Evolutionary conservation across 805 yeast species (phyloP), one percentile per base, ranked within the genome.

Genomic region (Scheffersomyces spartinae): DNA sequence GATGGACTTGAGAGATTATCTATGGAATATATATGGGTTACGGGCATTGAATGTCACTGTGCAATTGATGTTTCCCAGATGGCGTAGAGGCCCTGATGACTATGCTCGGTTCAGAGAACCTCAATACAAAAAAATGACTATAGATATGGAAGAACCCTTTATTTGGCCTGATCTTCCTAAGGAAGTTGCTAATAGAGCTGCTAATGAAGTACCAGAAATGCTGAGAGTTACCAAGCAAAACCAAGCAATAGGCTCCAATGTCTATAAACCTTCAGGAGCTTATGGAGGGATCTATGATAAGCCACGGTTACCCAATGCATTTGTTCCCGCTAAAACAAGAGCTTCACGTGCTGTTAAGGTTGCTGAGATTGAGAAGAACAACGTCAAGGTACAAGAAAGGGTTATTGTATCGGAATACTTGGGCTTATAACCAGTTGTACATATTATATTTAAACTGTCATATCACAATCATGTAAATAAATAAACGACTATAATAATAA

Each of bases 141-240:
- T 91, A 26, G 97, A 86, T 41, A 80, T 91, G 88, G 75, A 74
- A 30, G 84, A 88, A 38, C 98, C 99, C 13, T 91, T 91, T 47
- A 67, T 91, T 24, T 91, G 96, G 95, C 99, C 99, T 4, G 77
- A 68, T 19, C 38, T 56, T 26, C 49, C 57, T 2, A 68, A 62
- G 9, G 63, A 38, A 18, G 23, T 47, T 16, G 49, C 43, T 18
- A 46, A 57, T 23, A 41, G 47, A 15, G 38, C 47, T n/a, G 40
- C 42, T 20, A 53, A 63, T 24, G 60, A 61, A 36, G 53, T 53
- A 28, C 48, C 59, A 15, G 72, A 75, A 38, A 55, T 71, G 39
- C 56, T 56, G 24, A 58, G 61, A 27, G 73, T 67, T 42, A 61
- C 72, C 30, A 65, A 61, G 18, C 74, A 68, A 28, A 64, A 60